Evolutionary conservation across 768 basidiomycete species (phyloP), one percentile per base, ranked within the genome.

Genomic region (Postia placenta): DNA sequence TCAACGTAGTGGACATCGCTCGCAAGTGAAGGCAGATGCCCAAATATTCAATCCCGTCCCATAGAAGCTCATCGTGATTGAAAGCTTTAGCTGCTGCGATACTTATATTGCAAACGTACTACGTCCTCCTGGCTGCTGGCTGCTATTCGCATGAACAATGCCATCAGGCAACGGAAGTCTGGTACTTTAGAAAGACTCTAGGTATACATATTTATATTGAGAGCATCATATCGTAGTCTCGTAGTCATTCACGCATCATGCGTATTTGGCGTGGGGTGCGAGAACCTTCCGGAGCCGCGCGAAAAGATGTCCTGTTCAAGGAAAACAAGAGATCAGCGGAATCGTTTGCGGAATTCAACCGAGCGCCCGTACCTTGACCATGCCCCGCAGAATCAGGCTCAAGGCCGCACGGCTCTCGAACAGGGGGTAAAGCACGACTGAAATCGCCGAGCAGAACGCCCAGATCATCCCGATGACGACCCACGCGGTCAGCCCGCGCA

Each of bases 381-480:
- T 67, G 5, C 90, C 88, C 42, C 62, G 64, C 22, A 53, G 27
- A 42, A 94, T 87, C 62, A 78, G 67, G 5, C 12, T 28, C 40
- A 97, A 60, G 0, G 87, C 89, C 4, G 54, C 69, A 36, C 89
- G 71, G 46, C 87, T 90, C 71, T 97, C 93, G 69, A 75, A 95
- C 3, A 95, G 69, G 17, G 93, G 93, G 58, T 91, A 92, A 12
- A 95, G 20, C 17, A 94, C 89, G 37, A 92, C 88, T 5, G 79
- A 70, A 51, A 85, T 74, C 3, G 81, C 72, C 1, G 89, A 92
- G 44, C 74, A 69, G 67, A 94, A 93, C 19, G 84, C 72, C 92
- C 92, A 96, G 28, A 84, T 69, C 51, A 96, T 83, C 2, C 87
- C 85, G 48, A 94, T 69, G 37, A 78, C 67, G 6, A 95, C 85